Evolutionary conservation across 805 yeast genomes (phyloP).

Genomic region (Saturnispora sanitii): DNA sequence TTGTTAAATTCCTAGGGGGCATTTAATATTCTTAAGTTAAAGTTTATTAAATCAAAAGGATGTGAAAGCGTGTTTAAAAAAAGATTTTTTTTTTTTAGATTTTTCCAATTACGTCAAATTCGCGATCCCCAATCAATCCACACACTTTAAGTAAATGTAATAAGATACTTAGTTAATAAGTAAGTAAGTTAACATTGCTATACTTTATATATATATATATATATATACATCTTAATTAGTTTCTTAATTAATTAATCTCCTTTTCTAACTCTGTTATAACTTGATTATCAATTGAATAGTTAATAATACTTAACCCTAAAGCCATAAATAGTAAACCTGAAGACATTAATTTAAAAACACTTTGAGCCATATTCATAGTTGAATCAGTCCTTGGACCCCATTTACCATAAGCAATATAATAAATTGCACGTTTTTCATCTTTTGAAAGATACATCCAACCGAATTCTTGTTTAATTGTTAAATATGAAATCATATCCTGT

Average conservation of each 20-base stretch:
- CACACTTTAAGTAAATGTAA: too few species aligned
- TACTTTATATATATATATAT: too few species aligned
- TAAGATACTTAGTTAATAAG: not conserved
- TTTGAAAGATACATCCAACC: conserved; percentile 32
- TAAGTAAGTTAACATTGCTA: not conserved
- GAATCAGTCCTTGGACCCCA: conserved; percentile 49
- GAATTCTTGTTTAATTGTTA: conserved; percentile 29
- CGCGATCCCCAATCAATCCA: too few species aligned
- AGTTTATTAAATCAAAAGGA: too few species aligned
- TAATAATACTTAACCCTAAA: conserved; percentile 26
- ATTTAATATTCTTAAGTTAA: conserved; percentile 8
- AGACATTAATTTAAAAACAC: conserved; percentile 26
- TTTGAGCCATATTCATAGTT: conserved; percentile 23
- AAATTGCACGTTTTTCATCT: conserved; percentile 50
- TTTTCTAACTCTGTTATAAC: conserved; percentile 12
- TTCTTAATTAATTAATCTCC: not conserved
- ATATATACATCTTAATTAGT: too few species aligned
- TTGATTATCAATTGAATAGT: conserved; percentile 25
- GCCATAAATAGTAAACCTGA: conserved; percentile 27
- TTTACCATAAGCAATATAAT: conserved; percentile 48
- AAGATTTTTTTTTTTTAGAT: not conserved
- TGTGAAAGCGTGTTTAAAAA: not conserved
- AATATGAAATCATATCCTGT: conserved; percentile 28
- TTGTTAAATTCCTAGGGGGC: conserved; percentile 28
- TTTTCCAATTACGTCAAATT: too few species aligned